A percentile compares a stretch with the other conserved stretches of the same genome.
phyloP scores from a whole-genome alignment of 2,329 filamentous ascomycete species.

The Harringtonia aguacate region DNA sequence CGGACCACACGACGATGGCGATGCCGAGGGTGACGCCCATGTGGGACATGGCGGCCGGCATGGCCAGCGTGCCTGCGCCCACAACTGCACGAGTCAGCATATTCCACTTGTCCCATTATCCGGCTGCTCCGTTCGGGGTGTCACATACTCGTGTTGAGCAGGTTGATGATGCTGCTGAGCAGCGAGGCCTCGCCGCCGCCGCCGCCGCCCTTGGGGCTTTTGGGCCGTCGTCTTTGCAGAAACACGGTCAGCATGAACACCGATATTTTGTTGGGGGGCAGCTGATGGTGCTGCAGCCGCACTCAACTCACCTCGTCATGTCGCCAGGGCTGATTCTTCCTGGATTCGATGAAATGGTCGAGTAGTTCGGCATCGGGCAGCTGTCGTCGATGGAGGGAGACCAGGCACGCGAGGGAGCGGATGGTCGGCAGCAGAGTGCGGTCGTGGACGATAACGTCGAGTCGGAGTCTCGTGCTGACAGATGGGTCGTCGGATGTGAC shows the following conservation, averaged over 20 bases:
- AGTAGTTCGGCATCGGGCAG: constrained; percentile 47
- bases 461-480: too few species aligned
- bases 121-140: not conserved
- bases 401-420: too few species aligned
- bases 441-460: too few species aligned
- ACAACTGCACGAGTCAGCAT: constrained; percentile 50
- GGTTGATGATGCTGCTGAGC: constrained; percentile 85
- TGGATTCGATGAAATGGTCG: constrained; percentile 38
- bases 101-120: not conserved
- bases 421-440: too few species aligned
- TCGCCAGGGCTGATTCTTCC: constrained; percentile 26
- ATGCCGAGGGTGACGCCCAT: constrained; percentile 86
- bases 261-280: too few species aligned
- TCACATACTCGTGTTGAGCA: constrained; percentile 82
- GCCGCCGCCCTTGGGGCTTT: constrained; percentile 64
- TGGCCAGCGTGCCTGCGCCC: constrained; percentile 83
- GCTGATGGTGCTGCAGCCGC: too few species aligned
- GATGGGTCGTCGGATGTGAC: too few species aligned
- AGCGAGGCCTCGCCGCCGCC: constrained; percentile 84
- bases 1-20: constrained; percentile 84
- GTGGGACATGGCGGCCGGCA: constrained; percentile 92
- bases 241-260: not conserved
- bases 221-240: constrained; percentile 48
- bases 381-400: too few species aligned
- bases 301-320: constrained; percentile 42